phyloP scores from a whole-genome alignment of 148 eudicot genomes.

The Rhododendron ovatum region DNA sequence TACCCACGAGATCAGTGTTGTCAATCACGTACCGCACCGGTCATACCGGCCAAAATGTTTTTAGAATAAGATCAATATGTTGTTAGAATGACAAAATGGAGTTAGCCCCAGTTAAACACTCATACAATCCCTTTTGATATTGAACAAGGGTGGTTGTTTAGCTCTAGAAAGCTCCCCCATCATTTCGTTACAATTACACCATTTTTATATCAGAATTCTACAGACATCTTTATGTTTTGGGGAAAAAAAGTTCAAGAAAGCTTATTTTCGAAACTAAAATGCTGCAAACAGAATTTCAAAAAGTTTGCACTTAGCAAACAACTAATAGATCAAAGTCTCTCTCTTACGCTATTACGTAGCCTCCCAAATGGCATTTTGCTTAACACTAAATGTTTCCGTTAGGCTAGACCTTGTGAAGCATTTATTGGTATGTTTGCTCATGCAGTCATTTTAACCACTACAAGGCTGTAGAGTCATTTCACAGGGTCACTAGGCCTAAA shows the following conservation, averaged over 20 bases:
- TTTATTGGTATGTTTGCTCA: neutral
- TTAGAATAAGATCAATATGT: neutral
- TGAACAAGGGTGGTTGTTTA: neutral
- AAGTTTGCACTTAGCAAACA: neutral
- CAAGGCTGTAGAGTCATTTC: neutral
- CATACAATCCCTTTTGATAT: neutral
- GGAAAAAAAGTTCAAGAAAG: neutral
- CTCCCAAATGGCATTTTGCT: neutral
- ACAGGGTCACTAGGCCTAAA: neutral
- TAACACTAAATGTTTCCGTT: neutral
- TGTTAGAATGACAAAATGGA: neutral
- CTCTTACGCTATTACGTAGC: neutral
- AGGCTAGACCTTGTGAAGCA: neutral
- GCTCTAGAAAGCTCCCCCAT: neutral
- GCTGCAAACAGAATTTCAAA: neutral
- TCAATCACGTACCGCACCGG: too few species aligned
- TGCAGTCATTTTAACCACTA: neutral
- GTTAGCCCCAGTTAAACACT: neutral
- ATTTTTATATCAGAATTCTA: neutral
- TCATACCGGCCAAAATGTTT: neutral
- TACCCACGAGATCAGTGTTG: neutral
- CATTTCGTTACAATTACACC: neutral
- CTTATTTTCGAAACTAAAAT: neutral
- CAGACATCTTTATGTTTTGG: neutral
- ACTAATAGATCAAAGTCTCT: neutral